These are phyloP conservation scores for Abortiporus biennis DNA, from an alignment of 1,284 basidiomycete genomes.

Conservation along the genomic window DNA sequence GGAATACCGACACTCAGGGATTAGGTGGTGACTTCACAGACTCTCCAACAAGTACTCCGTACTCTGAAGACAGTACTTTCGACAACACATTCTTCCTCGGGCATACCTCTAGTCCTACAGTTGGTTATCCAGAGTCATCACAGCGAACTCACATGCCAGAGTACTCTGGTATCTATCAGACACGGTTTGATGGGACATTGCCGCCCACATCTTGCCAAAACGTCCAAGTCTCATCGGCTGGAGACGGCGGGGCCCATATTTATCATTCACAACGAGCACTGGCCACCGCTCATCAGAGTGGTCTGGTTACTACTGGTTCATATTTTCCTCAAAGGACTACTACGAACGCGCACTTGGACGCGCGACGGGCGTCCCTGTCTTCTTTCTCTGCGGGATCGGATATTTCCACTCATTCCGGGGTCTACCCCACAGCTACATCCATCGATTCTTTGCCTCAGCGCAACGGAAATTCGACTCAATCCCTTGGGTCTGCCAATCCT, in stretches of 20 bases:
- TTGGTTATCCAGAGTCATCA: slow-evolving; percentile 29
- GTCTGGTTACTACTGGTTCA: background rate
- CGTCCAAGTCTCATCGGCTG: background rate
- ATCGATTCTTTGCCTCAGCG: background rate
- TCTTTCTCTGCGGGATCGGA: too few relatives aligned
- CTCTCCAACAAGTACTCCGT: slow-evolving; percentile 16
- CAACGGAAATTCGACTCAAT: background rate
- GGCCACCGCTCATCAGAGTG: background rate
- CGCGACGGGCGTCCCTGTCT: too few relatives aligned
- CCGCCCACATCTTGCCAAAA: too few relatives aligned
- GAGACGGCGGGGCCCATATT: background rate
- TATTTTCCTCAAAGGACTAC: background rate
- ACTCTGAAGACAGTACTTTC: slow-evolving; percentile 15
- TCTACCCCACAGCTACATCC: background rate
- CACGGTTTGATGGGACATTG: slow-evolving; percentile 14
- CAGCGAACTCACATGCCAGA: slow-evolving; percentile 28
- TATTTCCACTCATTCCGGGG: background rate
- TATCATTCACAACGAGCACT: background rate
- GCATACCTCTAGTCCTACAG: slow-evolving; percentile 17
- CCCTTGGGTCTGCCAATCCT: background rate
- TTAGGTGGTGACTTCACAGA: slow-evolving; percentile 15
- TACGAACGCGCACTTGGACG: too few relatives aligned
- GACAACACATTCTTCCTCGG: slow-evolving; percentile 19
- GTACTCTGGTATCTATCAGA: slow-evolving; percentile 19
- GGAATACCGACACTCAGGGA: slow-evolving; percentile 19